Percentiles rank a stretch among this genome's conserved stretches.
Evolutionary conservation across 129 eudicot genomes (phyloP).

Genomic region (Deinandra increscens): DNA sequence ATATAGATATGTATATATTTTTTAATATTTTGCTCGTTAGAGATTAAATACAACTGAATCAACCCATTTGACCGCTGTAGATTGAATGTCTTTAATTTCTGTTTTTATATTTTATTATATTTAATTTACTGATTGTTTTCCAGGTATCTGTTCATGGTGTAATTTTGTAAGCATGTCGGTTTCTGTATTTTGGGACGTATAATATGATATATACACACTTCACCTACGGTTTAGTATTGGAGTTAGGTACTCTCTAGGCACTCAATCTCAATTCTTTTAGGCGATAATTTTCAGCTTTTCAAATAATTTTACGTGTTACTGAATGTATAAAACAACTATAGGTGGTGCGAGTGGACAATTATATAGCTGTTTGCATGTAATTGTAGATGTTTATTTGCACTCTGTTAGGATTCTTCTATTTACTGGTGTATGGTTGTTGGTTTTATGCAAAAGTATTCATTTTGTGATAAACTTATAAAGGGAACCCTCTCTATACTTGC

Average conservation of each 20-base stretch:
- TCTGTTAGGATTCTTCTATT: constrained; percentile 12
- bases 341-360: constrained; percentile 29
- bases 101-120: background rate
- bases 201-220: constrained; percentile 29
- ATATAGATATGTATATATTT: no score
- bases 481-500: no score
- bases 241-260: constrained; percentile 17
- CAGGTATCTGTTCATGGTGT: constrained; percentile 37
- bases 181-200: constrained; percentile 37
- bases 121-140: background rate
- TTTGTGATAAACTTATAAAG: no score
- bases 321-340: constrained; percentile 35
- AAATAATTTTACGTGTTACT: constrained; percentile 22
- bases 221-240: constrained; percentile 32
- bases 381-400: constrained; percentile 17
- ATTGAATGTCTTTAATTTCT: background rate
- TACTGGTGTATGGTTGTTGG: constrained; percentile 4
- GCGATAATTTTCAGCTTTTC: constrained; percentile 24
- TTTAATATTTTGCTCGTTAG: background rate
- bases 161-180: constrained; percentile 31
- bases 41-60: background rate
- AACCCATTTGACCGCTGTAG: background rate
- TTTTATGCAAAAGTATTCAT: background rate
- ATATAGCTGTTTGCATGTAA: constrained; percentile 21
- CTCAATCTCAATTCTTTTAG: constrained; percentile 28